Percentiles rank a stretch among this genome's conserved stretches.
Evolutionary conservation across 169 alveolate genomes (phyloP).

Genomic region (Cryptosporidium ubiquitum): DNA sequence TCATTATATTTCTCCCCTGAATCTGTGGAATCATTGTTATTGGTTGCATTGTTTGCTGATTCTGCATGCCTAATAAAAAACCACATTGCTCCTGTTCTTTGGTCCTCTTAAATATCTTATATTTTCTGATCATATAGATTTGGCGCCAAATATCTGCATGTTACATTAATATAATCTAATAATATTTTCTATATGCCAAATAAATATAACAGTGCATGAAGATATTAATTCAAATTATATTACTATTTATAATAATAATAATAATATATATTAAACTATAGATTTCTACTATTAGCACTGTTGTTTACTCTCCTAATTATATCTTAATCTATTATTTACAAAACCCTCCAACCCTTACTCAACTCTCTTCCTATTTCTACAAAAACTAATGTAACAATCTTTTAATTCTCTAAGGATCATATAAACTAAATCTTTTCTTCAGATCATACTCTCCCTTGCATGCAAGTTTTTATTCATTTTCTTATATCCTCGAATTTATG

Average conservation of each 20-base stretch:
- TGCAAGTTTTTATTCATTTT: background rate
- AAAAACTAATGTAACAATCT: too few relatives aligned
- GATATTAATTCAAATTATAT: background rate
- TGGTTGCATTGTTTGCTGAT: constrained; percentile 53
- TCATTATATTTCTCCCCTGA: constrained; percentile 11
- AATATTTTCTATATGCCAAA: background rate
- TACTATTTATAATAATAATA: too few relatives aligned
- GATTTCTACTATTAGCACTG: background rate
- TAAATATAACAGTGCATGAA: background rate
- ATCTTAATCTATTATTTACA: too few relatives aligned
- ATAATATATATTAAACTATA: too few relatives aligned
- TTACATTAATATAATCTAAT: background rate
- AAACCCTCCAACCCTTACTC: background rate
- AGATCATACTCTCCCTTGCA: background rate
- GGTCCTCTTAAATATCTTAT: background rate
- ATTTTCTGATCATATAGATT: background rate
- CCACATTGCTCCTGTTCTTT: constrained; percentile 33
- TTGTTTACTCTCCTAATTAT: too few relatives aligned
- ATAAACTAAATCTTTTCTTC: too few relatives aligned
- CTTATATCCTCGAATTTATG: constrained; percentile 47
- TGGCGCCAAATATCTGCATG: constrained; percentile 5
- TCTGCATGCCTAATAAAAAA: constrained; percentile 73
- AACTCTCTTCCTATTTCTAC: background rate
- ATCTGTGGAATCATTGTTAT: constrained; percentile 45
- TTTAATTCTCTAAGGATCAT: too few relatives aligned